A percentile compares a stretch with the other conserved stretches of the same genome.
Evolutionary conservation across 495 filamentous ascomycete species (phyloP).

Genomic region (Barbatosphaeria neglecta): DNA sequence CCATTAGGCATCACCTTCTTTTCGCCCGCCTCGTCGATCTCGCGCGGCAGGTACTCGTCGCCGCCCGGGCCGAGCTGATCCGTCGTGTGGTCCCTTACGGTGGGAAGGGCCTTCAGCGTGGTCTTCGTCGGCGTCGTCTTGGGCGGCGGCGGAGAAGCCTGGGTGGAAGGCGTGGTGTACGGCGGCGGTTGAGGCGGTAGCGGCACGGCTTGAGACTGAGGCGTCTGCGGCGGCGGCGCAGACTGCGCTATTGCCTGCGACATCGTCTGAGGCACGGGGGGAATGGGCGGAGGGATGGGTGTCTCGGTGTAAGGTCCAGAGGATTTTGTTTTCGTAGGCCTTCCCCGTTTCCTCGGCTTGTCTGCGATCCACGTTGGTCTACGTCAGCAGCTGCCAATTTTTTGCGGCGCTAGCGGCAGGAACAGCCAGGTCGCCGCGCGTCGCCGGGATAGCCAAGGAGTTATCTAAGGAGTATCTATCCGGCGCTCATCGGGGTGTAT

Average conservation of each 20-base stretch:
- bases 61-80: slow-evolving; percentile 84
- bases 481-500: too few species aligned
- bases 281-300: slow-evolving; percentile 41
- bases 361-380: slow-evolving; percentile 42
- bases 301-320: slow-evolving; percentile 33
- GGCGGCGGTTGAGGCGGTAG: slow-evolving; percentile 46
- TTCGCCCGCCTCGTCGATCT: slow-evolving; percentile 86
- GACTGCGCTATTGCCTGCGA: neutral
- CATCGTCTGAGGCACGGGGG: slow-evolving; percentile 32
- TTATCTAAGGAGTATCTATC: too few species aligned
- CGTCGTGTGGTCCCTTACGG: slow-evolving; percentile 92
- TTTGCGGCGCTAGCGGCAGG: too few species aligned
- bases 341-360: slow-evolving; percentile 73
- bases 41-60: slow-evolving; percentile 94
- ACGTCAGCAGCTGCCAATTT: slow-evolving; percentile 25
- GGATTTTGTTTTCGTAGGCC: slow-evolving; percentile 60
- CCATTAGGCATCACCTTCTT: slow-evolving; percentile 83
- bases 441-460: too few species aligned
- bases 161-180: slow-evolving; percentile 45
- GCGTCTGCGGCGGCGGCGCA: slow-evolving; percentile 56
- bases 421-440: too few species aligned
- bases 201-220: slow-evolving; percentile 59
- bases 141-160: slow-evolving; percentile 57
- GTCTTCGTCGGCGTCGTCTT: slow-evolving; percentile 84
- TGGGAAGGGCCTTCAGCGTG: slow-evolving; percentile 88